Evolutionary conservation across 1,139 yeast species (phyloP).

Genomic region (Suhomyces bribrorum): DNA sequence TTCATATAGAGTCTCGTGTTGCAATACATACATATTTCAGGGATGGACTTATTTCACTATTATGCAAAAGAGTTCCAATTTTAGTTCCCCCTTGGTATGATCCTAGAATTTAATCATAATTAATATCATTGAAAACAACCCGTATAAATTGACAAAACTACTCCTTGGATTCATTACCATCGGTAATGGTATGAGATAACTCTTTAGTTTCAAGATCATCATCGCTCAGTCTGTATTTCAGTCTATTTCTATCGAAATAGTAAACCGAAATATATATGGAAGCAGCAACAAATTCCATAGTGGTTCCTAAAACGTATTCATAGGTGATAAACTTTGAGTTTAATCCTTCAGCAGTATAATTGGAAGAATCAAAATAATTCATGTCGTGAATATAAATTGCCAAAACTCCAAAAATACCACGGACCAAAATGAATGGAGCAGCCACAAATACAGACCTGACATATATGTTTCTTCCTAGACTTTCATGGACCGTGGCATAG

Average conservation of each 20-base stretch:
- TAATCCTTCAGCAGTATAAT: conserved; percentile 26
- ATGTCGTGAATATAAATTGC: conserved; percentile 30
- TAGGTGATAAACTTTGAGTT: conserved; percentile 25
- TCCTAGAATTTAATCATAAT: too few species aligned
- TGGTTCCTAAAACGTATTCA: conserved; percentile 39
- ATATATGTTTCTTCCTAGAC: conserved; percentile 20
- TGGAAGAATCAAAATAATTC: conserved; percentile 33
- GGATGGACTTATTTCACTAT: too few species aligned
- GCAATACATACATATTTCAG: too few species aligned
- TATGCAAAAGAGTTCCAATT: too few species aligned
- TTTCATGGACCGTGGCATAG: conserved; percentile 20
- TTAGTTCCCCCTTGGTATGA: too few species aligned
- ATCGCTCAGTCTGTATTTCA: neutral
- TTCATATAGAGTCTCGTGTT: too few species aligned
- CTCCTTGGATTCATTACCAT: neutral
- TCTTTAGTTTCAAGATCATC: neutral
- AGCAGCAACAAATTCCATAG: conserved; percentile 39
- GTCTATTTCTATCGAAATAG: conserved; percentile 11
- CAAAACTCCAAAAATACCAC: conserved; percentile 37
- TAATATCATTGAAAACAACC: too few species aligned
- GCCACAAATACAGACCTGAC: conserved; percentile 23
- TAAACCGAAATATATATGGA: conserved; percentile 20
- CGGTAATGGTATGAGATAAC: neutral
- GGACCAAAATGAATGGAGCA: conserved; percentile 29
- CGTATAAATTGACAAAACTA: neutral